Conservation (phyloP, 2,329 filamentous ascomycete species). For the Colletotrichum graminicola region DNA sequence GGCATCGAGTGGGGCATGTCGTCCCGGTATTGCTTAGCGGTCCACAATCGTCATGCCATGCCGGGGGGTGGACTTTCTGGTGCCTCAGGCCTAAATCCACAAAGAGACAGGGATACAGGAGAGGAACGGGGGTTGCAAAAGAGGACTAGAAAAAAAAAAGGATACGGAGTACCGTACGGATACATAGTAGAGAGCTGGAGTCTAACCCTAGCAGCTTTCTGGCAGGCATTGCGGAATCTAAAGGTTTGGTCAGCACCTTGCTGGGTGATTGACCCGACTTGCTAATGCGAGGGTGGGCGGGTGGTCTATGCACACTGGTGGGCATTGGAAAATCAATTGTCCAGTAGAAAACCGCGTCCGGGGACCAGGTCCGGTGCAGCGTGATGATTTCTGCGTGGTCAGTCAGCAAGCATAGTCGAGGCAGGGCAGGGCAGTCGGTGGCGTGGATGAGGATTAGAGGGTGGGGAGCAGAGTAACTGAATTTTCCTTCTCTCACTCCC, state of each 20-base stretch:
- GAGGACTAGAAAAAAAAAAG: neutral
- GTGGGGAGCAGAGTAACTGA: neutral
- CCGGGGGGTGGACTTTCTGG: neutral
- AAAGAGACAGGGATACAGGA: neutral
- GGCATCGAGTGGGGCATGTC: slow-evolving; percentile 32
- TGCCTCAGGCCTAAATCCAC: slow-evolving; percentile 16
- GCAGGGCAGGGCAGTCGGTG: too few species aligned
- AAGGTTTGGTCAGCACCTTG: slow-evolving; percentile 38
- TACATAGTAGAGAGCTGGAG: neutral
- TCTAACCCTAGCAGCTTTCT: slow-evolving; percentile 24
- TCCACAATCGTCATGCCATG: slow-evolving; percentile 34
- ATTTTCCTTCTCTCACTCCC: neutral
- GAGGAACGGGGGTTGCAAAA: neutral
- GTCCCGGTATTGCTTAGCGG: slow-evolving; percentile 29
- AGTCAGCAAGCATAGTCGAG: slow-evolving; percentile 13
- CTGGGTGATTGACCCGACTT: slow-evolving; percentile 29
- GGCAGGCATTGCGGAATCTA: slow-evolving; percentile 33
- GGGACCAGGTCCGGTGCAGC: slow-evolving; percentile 16
- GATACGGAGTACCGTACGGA: neutral
- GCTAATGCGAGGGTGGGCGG: slow-evolving; percentile 31
- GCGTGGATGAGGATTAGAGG: too few species aligned
- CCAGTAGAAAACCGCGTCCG: slow-evolving; percentile 25
- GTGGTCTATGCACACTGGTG: slow-evolving; percentile 40
- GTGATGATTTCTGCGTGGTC: slow-evolving; percentile 11
- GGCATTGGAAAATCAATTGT: slow-evolving; percentile 28